Evolutionary conservation across 768 basidiomycete genomes (phyloP), one percentile per base, ranked within the genome.

Genomic region (Pilatotrama ljubarskyi): DNA sequence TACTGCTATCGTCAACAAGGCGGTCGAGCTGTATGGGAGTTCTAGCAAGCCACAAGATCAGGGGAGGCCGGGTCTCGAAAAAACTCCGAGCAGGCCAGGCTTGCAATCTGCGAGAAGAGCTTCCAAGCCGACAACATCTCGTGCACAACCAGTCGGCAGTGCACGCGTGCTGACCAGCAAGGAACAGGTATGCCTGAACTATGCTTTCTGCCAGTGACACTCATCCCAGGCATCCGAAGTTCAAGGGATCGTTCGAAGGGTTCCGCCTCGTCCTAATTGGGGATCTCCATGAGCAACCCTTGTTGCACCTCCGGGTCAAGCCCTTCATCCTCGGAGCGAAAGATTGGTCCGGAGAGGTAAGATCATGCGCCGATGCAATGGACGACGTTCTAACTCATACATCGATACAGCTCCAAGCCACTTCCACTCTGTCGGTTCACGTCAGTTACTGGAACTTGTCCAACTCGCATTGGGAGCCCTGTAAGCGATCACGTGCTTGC

Each of bases 391-490:
- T 61, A 40, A 57, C 32, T n/a, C 20, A n/a, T 9, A 44, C 14
- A 25, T 44, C 13, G 40, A 17, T 32, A 25, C 25, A 98, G 96
- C 75, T 98, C 44, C 88, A 89, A 69, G 91, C 93, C 5, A 86
- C 88, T 6, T 90, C 91, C 0, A 87, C 89, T 0, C 77, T 98
- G 68, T 86, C 88, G 22, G 87, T 86, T 2, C 85, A 88, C 50
- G 88, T 97, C 71, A 93, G 87, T 59, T 99, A 97, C 69, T 99
- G 94, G 93, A 99, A 99, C 73, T 74, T 98, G 50, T 87, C 88
- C 22, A 98, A 97, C 70, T 98, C 97, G 48, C 94, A 98, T 68
- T 99, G 97, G 94, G 97, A 98, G 74, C 96, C 97, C 29, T 72
- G 90, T 91, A 69, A 63, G 87, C 75, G 0, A 14, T 48, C 22